phyloP scores from a whole-genome alignment of 2,329 filamentous ascomycete species.

The Venturia pyrina region DNA sequence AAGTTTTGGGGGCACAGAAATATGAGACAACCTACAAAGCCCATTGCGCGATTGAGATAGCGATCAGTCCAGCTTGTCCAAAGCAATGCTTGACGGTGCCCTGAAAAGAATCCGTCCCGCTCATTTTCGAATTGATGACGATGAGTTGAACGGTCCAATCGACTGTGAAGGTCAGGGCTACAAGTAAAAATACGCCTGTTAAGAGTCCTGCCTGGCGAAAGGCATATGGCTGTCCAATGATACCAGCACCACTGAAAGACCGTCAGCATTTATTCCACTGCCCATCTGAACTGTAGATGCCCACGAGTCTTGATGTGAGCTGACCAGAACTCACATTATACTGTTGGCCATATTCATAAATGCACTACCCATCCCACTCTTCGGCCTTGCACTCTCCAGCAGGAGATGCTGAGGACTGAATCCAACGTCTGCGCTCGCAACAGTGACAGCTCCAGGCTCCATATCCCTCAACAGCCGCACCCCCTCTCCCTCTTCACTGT shows the following conservation, averaged over 20 bases:
- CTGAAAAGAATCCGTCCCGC: constrained; percentile 88
- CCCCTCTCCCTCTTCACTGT: not conserved
- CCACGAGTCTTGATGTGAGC: constrained; percentile 13
- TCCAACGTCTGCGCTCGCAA: constrained; percentile 49
- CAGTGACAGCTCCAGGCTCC: constrained; percentile 67
- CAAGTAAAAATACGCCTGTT: constrained; percentile 67
- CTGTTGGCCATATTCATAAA: constrained; percentile 99
- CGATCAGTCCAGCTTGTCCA: constrained; percentile 74
- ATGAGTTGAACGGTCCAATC: constrained; percentile 98
- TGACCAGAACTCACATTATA: constrained; percentile 53
- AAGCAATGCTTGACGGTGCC: constrained; percentile 95
- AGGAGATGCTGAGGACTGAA: constrained; percentile 46
- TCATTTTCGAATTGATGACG: constrained; percentile 94
- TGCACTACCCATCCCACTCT: constrained; percentile 74
- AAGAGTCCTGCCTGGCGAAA: constrained; percentile 82
- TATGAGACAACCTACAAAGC: constrained; percentile 50
- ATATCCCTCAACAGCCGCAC: constrained; percentile 40
- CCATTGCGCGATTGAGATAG: constrained; percentile 90
- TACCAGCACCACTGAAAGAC: constrained; percentile 46
- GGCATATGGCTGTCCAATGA: constrained; percentile 84
- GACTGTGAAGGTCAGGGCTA: constrained; percentile 70
- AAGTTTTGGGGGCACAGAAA: not conserved
- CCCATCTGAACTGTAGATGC: constrained; percentile 7
- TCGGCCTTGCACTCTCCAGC: constrained; percentile 58
- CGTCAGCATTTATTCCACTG: constrained; percentile 5